Conservation (phyloP, 345 rosid genomes). For the Melaleuca quinquenervia region DNA sequence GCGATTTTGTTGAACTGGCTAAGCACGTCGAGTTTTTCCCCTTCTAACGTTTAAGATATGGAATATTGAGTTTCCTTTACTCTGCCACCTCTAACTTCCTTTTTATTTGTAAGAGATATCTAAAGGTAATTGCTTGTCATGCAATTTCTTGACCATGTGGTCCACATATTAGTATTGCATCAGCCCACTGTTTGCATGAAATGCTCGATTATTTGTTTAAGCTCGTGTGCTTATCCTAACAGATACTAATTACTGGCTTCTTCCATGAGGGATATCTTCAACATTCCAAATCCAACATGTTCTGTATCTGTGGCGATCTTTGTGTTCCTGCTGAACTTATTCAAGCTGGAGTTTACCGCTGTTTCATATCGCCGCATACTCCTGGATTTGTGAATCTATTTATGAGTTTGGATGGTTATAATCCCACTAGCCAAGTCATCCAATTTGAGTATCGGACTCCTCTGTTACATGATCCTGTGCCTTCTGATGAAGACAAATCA, state of each 20-base stretch:
- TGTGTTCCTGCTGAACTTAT: slow-evolving; percentile 48
- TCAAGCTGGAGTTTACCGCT: slow-evolving; percentile 80
- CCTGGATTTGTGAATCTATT: slow-evolving; percentile 59
- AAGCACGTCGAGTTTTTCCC: not conserved
- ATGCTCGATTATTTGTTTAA: slow-evolving; percentile 17
- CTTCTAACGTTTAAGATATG: not conserved
- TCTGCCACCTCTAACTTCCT: not conserved
- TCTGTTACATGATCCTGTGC: slow-evolving; percentile 14
- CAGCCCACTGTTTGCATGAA: not conserved
- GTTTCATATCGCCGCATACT: slow-evolving; percentile 53
- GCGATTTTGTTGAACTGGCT: not conserved
- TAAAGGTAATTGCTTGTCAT: not conserved
- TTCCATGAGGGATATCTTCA: slow-evolving; percentile 42
- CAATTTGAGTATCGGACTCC: slow-evolving; percentile 61
- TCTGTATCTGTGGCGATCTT: slow-evolving; percentile 66
- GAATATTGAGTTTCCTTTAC: not conserved
- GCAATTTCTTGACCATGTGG: not conserved
- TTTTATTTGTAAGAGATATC: not conserved
- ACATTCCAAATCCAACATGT: slow-evolving; percentile 44
- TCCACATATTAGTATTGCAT: not conserved
- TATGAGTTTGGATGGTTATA: slow-evolving; percentile 69
- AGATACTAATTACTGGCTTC: slow-evolving; percentile 51
- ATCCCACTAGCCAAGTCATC: slow-evolving; percentile 68
- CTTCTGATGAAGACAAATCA: slow-evolving; percentile 30
- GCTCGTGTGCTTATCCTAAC: slow-evolving; percentile 9